Percentiles rank a stretch among this genome's conserved stretches.
Conservation (phyloP, 371 early-diverging fungal genomes). For the Homolaphlyctis polyrhiza region DNA sequence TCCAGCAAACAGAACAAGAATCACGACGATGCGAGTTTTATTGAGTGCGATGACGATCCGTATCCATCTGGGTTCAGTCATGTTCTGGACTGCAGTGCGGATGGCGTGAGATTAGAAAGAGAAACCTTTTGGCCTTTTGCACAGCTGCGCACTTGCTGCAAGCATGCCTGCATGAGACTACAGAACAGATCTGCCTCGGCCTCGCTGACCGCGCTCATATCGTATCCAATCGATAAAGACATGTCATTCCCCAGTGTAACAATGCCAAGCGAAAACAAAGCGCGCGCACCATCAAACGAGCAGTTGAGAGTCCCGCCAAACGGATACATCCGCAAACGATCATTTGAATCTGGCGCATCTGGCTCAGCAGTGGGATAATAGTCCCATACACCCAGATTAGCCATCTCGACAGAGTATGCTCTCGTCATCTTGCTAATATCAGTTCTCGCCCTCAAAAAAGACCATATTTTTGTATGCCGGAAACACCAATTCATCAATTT, state of each 20-base stretch:
- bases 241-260: constrained; percentile 31
- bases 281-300: constrained; percentile 36
- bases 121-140: too few relatives aligned
- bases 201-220: constrained; percentile 23
- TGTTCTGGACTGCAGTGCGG: too few relatives aligned
- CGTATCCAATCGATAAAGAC: constrained; percentile 26
- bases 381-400: constrained; percentile 44
- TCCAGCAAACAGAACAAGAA: too few relatives aligned
- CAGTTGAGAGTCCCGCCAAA: constrained; percentile 36
- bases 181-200: constrained; percentile 30
- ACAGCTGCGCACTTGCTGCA: neutral
- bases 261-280: constrained; percentile 35
- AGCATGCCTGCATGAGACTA: neutral
- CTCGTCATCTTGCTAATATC: constrained; percentile 26
- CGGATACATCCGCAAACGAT: constrained; percentile 13
- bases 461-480: constrained; percentile 29
- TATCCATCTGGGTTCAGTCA: too few relatives aligned
- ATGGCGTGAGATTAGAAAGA: too few relatives aligned
- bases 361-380: constrained; percentile 19
- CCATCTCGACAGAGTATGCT: constrained; percentile 34
- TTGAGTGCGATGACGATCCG: too few relatives aligned
- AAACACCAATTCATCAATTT: constrained; percentile 34
- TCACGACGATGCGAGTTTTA: too few relatives aligned
- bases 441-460: constrained; percentile 16
- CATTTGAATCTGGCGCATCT: constrained; percentile 11